Evolutionary conservation across 75 land plant genomes (phyloP).

Genomic region (Pinus taeda): DNA sequence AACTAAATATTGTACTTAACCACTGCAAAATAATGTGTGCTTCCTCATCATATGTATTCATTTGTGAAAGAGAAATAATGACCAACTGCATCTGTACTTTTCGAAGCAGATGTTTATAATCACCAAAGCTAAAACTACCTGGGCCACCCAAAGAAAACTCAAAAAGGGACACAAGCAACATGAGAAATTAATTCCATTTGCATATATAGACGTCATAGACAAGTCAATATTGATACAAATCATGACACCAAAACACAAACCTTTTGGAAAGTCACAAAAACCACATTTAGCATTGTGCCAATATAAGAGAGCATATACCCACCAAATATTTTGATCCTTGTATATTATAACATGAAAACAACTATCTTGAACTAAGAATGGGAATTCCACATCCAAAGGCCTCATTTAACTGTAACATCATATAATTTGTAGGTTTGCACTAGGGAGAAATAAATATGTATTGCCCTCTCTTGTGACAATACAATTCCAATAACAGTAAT

Average conservation of each 20-base stretch:
- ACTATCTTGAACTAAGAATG: neutral
- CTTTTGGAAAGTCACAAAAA: neutral
- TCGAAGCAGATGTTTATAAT: neutral
- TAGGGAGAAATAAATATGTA: neutral
- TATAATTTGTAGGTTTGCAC: neutral
- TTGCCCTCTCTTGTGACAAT: neutral
- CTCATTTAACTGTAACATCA: neutral
- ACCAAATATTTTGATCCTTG: neutral
- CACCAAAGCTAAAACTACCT: neutral
- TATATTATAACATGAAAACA: neutral
- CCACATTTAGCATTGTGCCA: neutral
- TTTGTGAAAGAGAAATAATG: neutral
- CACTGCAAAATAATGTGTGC: neutral
- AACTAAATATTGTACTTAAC: neutral
- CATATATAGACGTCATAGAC: neutral
- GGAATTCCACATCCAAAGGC: neutral
- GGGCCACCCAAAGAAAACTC: neutral
- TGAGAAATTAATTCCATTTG: neutral
- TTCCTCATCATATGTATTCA: neutral
- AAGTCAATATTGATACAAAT: neutral
- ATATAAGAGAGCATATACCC: neutral
- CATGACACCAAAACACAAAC: neutral
- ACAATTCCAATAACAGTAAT: neutral
- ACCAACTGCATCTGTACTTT: neutral
- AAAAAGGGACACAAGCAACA: neutral